Base-by-base conservation (phyloP, 129 eudicot genomes). In the Flaveria trinervia region DNA sequence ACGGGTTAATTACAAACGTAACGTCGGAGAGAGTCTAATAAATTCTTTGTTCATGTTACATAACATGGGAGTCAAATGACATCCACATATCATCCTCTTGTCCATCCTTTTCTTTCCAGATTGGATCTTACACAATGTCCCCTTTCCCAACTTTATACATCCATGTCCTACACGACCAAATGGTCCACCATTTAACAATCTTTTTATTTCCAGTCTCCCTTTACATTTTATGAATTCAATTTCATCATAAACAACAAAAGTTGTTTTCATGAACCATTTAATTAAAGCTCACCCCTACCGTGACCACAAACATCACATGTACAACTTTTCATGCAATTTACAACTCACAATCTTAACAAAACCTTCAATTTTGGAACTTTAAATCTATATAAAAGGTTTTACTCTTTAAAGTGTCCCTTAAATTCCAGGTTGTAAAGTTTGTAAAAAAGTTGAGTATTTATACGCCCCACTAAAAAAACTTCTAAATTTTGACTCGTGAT, bases 71-170 rank as follows among this genome's bases (percentile, higher is more conserved):
- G 72, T 60, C 45, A 61, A 78, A 79, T 71, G 65, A 20, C 72
- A 79, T 71, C 76, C 81, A 56, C 76, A 56, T 55, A 71, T 30
- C 39, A 20, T 73, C 49, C 48, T 54, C 39, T 33, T 33, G 39
- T 33, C 7, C 39, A 33, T 61, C 72, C 1, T 22, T 76, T 1
- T 71, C 83, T 62, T 72, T 79, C 71, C 72, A 48, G 82, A 79
- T 79, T 61, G 77, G 77, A 79, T 61, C 65, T 64, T 79, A 79
- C 73, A 79, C 73, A 79, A 50, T 72, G 73, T 72, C 78, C 83
- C 83, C 78, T 79, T 79, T 79, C 68, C 22, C 67, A 72, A 62
- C 83, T 79, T 79, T 79, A 71, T 72, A 51, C 73, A 16, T 72
- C 68, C 59, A 72, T 72, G 45, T 77, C 78, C 83, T 72, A 79